Base-by-base conservation (phyloP, 768 basidiomycete species). In the Mycena filopes region DNA sequence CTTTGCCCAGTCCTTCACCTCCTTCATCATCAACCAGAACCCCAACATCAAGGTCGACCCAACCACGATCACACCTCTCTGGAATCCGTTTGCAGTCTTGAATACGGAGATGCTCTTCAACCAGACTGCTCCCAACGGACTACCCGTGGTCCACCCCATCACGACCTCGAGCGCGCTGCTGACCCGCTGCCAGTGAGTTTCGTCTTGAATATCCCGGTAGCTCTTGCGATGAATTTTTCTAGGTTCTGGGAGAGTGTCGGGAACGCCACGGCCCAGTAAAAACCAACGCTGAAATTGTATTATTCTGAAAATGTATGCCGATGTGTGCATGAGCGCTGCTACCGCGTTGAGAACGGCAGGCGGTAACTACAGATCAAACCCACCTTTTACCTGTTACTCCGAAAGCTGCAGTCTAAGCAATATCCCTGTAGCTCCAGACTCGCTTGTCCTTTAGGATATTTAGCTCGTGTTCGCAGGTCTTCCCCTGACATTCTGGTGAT, bases 161-260 rank as follows among this genome's bases (percentile, higher is more conserved):
- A 49, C 40, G 25, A 66, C 65, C n/a, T 41, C 50, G 11, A 15
- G 33, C 10, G 50, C 64, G 3, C 49, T 66, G 13, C 15, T 66
- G 53, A 15, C 55, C 41, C 65, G 65, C 26, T 66, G 65, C 33
- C 36, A 3, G 63, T 65, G 21, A 13, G 58, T 51, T 21, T 25
- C 4, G 7, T 13, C 28, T 18, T 11, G n/a, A 36, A 40, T 26
- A 25, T 18, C n/a, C n/a, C n/a, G n/a, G n/a, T 33, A 12, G 38
- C 4, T 11, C 26, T 21, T 46, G 33, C 26, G 40, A 4, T 13
- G 29, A 23, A 38, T 20, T 2, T 41, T 20, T 36, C n/a, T 23
- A 68, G 62, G n/a, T 68, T 68, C 57, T 68, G 66, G 66, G 26
- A 68, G 6, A 62, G 62, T 40, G 66, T 68, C 28, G 57, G 55